Evolutionary conservation across 495 filamentous ascomycete genomes (phyloP).

Genomic region (Neurospora cerealis): DNA sequence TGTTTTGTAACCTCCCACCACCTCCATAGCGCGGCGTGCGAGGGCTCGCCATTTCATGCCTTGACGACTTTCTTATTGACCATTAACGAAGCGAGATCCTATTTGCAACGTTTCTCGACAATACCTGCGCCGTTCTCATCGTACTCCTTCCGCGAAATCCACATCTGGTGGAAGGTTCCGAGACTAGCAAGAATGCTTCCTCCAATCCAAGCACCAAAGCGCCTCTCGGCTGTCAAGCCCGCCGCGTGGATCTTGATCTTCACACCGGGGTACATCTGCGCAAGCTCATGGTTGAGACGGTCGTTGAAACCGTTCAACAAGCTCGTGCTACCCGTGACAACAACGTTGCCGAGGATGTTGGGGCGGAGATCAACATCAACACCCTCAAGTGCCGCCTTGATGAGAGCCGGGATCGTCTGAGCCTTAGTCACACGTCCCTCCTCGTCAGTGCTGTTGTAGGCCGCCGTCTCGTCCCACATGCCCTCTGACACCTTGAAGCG

Average conservation of each 20-base stretch:
- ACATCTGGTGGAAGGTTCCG: conserved; percentile 99
- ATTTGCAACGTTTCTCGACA: conserved; percentile 74
- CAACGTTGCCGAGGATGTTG: conserved; percentile 74
- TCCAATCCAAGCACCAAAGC: conserved; percentile 90
- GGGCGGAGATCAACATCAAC: conserved; percentile 88
- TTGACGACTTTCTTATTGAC: background rate
- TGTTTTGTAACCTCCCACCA: background rate
- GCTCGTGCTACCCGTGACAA: conserved; percentile 80
- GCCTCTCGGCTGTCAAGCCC: conserved; percentile 74
- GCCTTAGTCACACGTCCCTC: conserved; percentile 41
- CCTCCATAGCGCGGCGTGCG: background rate
- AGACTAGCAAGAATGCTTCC: conserved; percentile 92
- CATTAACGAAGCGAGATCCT: conserved; percentile 5
- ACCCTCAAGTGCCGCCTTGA: conserved; percentile 62
- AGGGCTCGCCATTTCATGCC: background rate
- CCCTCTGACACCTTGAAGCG: conserved; percentile 78
- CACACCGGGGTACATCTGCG: conserved; percentile 64
- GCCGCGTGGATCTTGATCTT: conserved; percentile 77
- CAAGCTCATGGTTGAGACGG: conserved; percentile 73
- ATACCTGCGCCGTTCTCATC: conserved; percentile 63
- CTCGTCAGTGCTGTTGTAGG: conserved; percentile 27
- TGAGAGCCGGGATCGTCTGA: conserved; percentile 69
- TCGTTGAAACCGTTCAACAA: conserved; percentile 85
- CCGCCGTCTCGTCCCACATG: conserved; percentile 74
- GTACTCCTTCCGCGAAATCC: conserved; percentile 83